Base-by-base conservation (phyloP, 2,329 filamentous ascomycete genomes). In the Microcyclospora pomicola region DNA sequence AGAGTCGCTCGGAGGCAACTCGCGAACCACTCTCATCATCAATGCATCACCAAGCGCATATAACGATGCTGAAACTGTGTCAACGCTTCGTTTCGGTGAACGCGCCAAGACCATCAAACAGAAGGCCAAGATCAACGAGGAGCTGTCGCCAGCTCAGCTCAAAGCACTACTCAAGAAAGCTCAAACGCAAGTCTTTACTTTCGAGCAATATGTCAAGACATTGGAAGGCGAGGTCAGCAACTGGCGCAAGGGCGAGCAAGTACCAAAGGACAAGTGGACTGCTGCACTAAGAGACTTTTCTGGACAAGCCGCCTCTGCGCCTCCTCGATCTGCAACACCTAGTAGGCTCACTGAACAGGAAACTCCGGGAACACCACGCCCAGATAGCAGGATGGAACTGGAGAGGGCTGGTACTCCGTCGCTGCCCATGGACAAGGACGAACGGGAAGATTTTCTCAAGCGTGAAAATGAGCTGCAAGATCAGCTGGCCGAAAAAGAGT, bases 41-140 rank as follows among this genome's bases (percentile, higher is more conserved):
- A 96, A 96, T 62, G 95, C 87, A 61, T 96, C 91, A n/a, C 91
- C 91, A 2, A 93, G 84, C 65, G 94, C 85, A 58, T 96, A 96
- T 68, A 96, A 98, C 68, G 88, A 95, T 64, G 77, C 80, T 38
- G 91, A 98, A 66, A 96, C 91, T 0, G 66, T 96, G 35, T 81
- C 86, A 48, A 98, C 91, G 1, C 66, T 98, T 43, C 77, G 87
- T 33, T 98, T 96, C 58, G 91, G 91, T 68, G 92, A 91, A 64
- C 73, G 91, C 59, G 91, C 91, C 41, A 98, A 98, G 69, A 83
- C 85, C 0, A 98, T 98, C 69, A 95, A 96, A 80, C 96, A 96
- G 70, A 96, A 96, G 72, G 91, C 91, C 63, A 98, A 96, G 80
- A 82, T 98, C 73, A 98, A 98, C 59, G 87, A 88, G 33, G 91